Conservation (phyloP, 495 filamentous ascomycete species). For the Penicillium riverlandense region DNA sequence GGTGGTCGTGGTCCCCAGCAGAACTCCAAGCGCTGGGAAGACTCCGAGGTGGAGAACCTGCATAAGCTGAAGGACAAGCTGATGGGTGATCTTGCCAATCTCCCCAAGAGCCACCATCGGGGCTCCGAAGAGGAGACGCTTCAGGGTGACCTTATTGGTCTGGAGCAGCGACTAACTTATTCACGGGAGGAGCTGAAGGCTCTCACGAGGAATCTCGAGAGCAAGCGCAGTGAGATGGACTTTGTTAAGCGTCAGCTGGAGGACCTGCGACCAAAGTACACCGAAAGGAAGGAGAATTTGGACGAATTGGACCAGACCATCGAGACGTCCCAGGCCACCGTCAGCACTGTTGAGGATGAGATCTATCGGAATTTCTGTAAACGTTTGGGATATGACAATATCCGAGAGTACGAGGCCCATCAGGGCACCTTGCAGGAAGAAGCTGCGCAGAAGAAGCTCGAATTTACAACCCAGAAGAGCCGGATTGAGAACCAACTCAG, state of each 20-base stretch:
- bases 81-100: constrained; percentile 59
- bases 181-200: constrained; percentile 67
- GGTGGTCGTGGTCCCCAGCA: constrained; percentile 76
- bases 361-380: constrained; percentile 84
- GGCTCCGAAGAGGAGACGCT: constrained; percentile 72
- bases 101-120: constrained; percentile 68
- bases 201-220: constrained; percentile 78
- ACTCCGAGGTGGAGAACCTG: constrained; percentile 78
- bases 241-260: constrained; percentile 62
- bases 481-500: constrained; percentile 69
- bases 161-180: constrained; percentile 71
- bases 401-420: constrained; percentile 87
- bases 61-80: constrained; percentile 65
- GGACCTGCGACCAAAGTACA: constrained; percentile 71
- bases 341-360: constrained; percentile 79
- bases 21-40: constrained; percentile 77
- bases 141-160: constrained; percentile 68
- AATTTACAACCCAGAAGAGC: constrained; percentile 78
- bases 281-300: constrained; percentile 60
- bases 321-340: constrained; percentile 62
- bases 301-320: constrained; percentile 60
- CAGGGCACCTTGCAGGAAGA: constrained; percentile 90
- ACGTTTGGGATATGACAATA: constrained; percentile 77
- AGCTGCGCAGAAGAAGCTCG: constrained; percentile 72
- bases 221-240: constrained; percentile 77